phyloP scores from a whole-genome alignment of 1,139 yeast genomes.

The Geotrichum candidum region DNA sequence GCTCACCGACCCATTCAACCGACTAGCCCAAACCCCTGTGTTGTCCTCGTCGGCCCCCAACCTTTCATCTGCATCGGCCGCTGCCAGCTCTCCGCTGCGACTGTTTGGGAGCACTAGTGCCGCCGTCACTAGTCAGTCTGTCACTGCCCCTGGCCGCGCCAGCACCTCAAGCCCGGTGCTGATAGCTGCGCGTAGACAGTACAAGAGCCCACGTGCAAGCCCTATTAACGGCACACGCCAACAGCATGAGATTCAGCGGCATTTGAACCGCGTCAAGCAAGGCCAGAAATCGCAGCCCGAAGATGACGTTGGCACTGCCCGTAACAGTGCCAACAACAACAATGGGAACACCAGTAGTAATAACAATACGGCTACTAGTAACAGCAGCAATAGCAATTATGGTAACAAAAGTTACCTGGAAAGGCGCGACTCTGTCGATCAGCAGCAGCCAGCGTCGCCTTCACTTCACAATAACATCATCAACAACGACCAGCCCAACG shows the following conservation, averaged over 20 bases:
- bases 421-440: background rate
- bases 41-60: constrained; percentile 2
- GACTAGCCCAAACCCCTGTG: background rate
- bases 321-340: background rate
- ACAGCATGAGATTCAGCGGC: constrained; percentile 17
- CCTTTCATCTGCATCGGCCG: constrained; percentile 3
- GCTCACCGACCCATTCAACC: background rate
- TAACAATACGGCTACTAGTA: background rate
- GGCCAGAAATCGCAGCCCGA: constrained; percentile 7
- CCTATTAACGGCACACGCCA: constrained; percentile 19
- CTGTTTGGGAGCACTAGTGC: constrained; percentile 1
- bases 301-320: constrained; percentile 6
- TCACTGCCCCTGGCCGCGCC: background rate
- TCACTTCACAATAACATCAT: background rate
- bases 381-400: background rate
- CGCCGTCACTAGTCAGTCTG: background rate
- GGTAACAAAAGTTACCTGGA: background rate
- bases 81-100: background rate
- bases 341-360: constrained; percentile 6
- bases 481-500: background rate
- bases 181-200: constrained; percentile 5
- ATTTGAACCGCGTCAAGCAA: constrained; percentile 14
- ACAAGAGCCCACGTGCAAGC: constrained; percentile 11
- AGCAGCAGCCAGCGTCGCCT: background rate
- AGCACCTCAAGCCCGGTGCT: background rate